Base-by-base conservation (phyloP, 2,329 filamentous ascomycete species). In the Ascochyta koolunga region DNA sequence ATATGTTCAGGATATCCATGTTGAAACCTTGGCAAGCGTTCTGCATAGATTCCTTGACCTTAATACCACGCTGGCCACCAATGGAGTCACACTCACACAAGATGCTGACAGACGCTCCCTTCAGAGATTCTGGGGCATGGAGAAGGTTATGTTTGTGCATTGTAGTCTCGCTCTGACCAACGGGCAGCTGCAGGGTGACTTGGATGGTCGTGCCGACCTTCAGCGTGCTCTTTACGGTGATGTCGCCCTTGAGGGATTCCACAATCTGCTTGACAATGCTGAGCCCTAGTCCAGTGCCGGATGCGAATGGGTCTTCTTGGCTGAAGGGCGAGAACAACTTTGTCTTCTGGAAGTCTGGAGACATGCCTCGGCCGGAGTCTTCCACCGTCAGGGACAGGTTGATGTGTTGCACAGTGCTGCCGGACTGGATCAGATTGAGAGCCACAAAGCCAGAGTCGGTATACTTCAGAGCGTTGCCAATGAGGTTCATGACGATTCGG, bases 281-380 rank as follows among this genome's bases (percentile, higher is more conserved):
- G 27, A 75, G 60, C 6, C 73, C 73, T 5, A 75, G 50, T 2
- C 73, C 73, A 8, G 69, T 70, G 8, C 73, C 73, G 4, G 62
- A 64, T 7, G 64, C 59, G 31, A 73, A 68, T 4, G 69, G 66
- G 32, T 74, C 66, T 46, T 74, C 73, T 43, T 75, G 73, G 25
- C 65, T 68, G 36, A 75, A 75, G 1, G 72, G 69, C 2, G 66
- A 62, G 45, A 70, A 75, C 3, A 75, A 50, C 19, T 67, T 65
- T 5, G 65, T 61, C 42, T 64, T 54, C 31, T 73, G 68, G 41
- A 67, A 75, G 13, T 74, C 71, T 7, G 56, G 24, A 24, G 68
- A 71, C 67, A 75, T 75, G 24, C 73, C 73, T 13, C 65, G 66
- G 1, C 73, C 73, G 15, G 71, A 70, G 38, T 75, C 73, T 44